Evolutionary conservation across 345 rosid genomes (phyloP).

Genomic region (rapeseed (Brassica napus)): Da-Ae NC_063445.1:58057001-58057500

Average conservation of each 20-base stretch:
- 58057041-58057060: constrained; percentile 73
- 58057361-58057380: constrained; percentile 40
- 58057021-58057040: constrained; percentile 83
- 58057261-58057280: constrained; percentile 80
- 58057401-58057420: neutral
- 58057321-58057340: constrained; percentile 94
- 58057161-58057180: too few species aligned
- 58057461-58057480: constrained; percentile 80
- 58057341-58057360: constrained; percentile 98
- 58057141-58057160: too few species aligned
- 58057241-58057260: neutral
- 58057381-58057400: neutral
- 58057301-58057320: constrained; percentile 92
- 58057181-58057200: too few species aligned
- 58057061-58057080: neutral
- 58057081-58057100: too few species aligned
- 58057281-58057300: constrained; percentile 96
- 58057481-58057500: constrained; percentile 98
- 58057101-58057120: too few species aligned
- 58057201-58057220: too few species aligned
- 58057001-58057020: constrained; percentile 85
- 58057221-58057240: neutral
- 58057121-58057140: too few species aligned
- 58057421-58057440: constrained; percentile 36
- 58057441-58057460: constrained; percentile 74